Conservation (phyloP, 257 asterid genomes). For the Ajuga chamaepitys region DNA sequence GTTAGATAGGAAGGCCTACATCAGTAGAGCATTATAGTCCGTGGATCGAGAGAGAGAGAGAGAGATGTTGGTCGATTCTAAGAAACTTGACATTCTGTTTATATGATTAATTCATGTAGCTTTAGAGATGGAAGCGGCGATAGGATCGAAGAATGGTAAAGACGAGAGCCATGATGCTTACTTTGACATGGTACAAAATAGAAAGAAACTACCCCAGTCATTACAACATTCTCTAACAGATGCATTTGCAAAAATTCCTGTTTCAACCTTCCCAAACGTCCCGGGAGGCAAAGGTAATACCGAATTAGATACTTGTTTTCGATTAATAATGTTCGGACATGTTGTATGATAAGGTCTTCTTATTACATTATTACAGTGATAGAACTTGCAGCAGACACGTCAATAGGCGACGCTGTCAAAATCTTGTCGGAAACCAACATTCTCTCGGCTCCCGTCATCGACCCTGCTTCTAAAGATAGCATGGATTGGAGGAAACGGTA, state of each 20-base stretch:
- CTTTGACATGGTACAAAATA: slow-evolving; percentile 58
- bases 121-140: slow-evolving; percentile 37
- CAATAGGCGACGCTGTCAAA: slow-evolving; percentile 61
- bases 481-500: slow-evolving; percentile 67
- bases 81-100: neutral
- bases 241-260: slow-evolving; percentile 64
- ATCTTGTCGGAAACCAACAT: slow-evolving; percentile 75
- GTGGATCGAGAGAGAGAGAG: too few species aligned
- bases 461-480: slow-evolving; percentile 36
- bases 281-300: slow-evolving; percentile 76
- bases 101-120: neutral
- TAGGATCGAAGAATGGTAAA: slow-evolving; percentile 13
- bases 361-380: slow-evolving; percentile 38
- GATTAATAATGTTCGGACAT: neutral
- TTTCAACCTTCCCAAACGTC: slow-evolving; percentile 71
- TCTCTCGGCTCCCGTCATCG: slow-evolving; percentile 71
- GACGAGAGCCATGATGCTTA: slow-evolving; percentile 57
- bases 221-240: slow-evolving; percentile 61
- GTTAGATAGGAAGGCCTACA: too few species aligned
- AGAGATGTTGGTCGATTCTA: too few species aligned
- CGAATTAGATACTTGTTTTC: neutral
- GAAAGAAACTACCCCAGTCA: slow-evolving; percentile 50
- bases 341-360: neutral
- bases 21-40: too few species aligned
- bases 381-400: slow-evolving; percentile 61